These are phyloP conservation scores for Oxytropis ochrocephala DNA, from an alignment of 306 rosid species.

Conservation along the genomic window DNA sequence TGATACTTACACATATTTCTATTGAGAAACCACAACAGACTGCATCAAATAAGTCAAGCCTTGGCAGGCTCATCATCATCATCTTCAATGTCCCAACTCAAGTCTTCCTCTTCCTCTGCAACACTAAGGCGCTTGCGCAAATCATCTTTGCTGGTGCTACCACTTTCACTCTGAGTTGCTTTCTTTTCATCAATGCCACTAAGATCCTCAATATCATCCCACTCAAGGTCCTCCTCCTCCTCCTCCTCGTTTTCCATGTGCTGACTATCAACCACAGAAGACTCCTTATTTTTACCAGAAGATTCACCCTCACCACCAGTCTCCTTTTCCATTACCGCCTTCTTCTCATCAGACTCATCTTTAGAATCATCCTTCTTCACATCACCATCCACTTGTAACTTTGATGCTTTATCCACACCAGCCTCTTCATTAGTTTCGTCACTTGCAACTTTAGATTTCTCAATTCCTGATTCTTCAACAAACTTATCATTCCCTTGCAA, in stretches of 20 bases:
- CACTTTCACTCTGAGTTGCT: conserved; percentile 15
- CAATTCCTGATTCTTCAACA: conserved; percentile 18
- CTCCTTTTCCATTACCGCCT: conserved; percentile 20
- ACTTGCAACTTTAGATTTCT: conserved; percentile 11
- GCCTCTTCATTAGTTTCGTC: conserved; percentile 13
- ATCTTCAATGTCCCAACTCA: conserved; percentile 87
- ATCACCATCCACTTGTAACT: conserved; percentile 30
- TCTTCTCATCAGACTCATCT: conserved; percentile 30
- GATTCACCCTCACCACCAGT: conserved; percentile 35
- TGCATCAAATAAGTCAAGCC: conserved; percentile 32
- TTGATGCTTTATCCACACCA: conserved; percentile 19
- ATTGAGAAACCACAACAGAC: conserved; percentile 12
- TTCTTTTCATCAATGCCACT: conserved; percentile 66
- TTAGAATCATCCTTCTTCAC: conserved; percentile 28
- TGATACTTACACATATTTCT: conserved; percentile 9
- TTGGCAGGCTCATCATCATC: conserved; percentile 56
- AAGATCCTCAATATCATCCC: conserved; percentile 96
- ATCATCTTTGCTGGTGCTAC: conserved; percentile 37
- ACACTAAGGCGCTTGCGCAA: conserved; percentile 55
- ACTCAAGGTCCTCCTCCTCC: conserved; percentile 72
- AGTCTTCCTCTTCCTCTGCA: conserved; percentile 79
- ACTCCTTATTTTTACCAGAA: conserved; percentile 27
- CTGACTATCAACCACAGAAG: conserved; percentile 28
- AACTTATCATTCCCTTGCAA: conserved; percentile 23
- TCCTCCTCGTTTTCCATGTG: conserved; percentile 32